Conservation (phyloP, 2,329 filamentous ascomycete species). For the Penicillium glabrum region DNA sequence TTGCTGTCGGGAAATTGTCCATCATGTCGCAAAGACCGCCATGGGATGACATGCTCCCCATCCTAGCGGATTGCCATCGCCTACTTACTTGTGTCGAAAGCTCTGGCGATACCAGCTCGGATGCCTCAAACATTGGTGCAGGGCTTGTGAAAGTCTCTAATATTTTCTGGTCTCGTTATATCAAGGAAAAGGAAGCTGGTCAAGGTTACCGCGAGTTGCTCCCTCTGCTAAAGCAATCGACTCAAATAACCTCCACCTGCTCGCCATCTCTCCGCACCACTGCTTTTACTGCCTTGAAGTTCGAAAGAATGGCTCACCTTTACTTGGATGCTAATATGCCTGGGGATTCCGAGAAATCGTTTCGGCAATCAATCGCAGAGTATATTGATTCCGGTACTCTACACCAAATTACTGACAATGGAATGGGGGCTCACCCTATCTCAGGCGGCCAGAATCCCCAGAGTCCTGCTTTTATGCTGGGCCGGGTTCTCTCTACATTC, state of each 20-base stretch:
- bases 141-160: constrained; percentile 46
- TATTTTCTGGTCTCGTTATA: constrained; percentile 48
- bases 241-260: constrained; percentile 36
- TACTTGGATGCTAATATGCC: constrained; percentile 40
- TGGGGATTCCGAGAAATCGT: constrained; percentile 36
- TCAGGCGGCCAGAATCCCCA: constrained; percentile 35
- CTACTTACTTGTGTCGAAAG: constrained; percentile 32
- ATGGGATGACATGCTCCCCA: constrained; percentile 40
- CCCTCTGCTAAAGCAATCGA: constrained; percentile 41
- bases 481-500: constrained; percentile 37
- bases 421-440: constrained; percentile 26
- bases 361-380: constrained; percentile 41
- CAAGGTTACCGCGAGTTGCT: constrained; percentile 36
- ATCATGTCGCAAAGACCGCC: constrained; percentile 35
- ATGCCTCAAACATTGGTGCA: constrained; percentile 22
- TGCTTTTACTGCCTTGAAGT: constrained; percentile 45
- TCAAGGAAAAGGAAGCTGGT: constrained; percentile 41
- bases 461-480: constrained; percentile 36
- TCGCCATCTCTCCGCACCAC: constrained; percentile 34
- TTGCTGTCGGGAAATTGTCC: constrained; percentile 41
- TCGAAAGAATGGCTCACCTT: constrained; percentile 44
- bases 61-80: constrained; percentile 38
- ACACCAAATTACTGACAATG: constrained; percentile 27
- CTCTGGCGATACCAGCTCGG: constrained; percentile 7
- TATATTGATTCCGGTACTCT: constrained; percentile 41